Base-by-base conservation (phyloP, 306 rosid genomes). In the Inga oerstediana region DNA sequence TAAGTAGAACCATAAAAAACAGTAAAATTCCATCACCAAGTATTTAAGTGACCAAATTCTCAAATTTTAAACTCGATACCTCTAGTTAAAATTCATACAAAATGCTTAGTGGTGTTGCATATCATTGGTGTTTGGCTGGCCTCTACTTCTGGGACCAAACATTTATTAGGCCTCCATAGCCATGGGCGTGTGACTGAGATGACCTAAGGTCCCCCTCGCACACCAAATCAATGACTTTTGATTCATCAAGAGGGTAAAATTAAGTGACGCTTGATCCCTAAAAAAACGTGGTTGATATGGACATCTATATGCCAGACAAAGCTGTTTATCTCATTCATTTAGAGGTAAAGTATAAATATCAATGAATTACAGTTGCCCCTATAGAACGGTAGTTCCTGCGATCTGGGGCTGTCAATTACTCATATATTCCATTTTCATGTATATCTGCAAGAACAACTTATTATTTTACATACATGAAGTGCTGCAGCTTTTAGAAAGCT, bases 191-290 rank as follows among this genome's bases (percentile, higher is more conserved):
- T 58, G 64, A 7, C 7, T 56, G 12, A 20, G 64, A 56, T 56
- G 64, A 56, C 4, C 8, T 7, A 56, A 56, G 64, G 30, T 17
- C 72, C 77, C 75, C 75, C 66, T 67, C 51, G 81, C 84, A 78
- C 81, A 81, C 81, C 88, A 84, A 84, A 70, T 76, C 81, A 44
- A 56, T 84, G 19, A 37, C 49, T 77, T 80, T 86, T 71, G 24
- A 80, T 66, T 81, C 77, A 87, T 84, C 19, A 11, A 62, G 17
- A 9, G 5, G 37, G 3, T 24, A 30, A 27, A 62, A 62, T 27
- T 62, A 27, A 27, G 32, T 22, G 7, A 2, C 12, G 4, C 37
- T 24, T 27, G 7, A 11, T 59, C 24, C 37, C 37, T 62, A 62
- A 62, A 62, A 4, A 3, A 59, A 0, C 0, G 10, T n/a, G 15